Conservation (phyloP, 2,329 filamentous ascomycete genomes). For the Colletotrichum sp. region DNA sequence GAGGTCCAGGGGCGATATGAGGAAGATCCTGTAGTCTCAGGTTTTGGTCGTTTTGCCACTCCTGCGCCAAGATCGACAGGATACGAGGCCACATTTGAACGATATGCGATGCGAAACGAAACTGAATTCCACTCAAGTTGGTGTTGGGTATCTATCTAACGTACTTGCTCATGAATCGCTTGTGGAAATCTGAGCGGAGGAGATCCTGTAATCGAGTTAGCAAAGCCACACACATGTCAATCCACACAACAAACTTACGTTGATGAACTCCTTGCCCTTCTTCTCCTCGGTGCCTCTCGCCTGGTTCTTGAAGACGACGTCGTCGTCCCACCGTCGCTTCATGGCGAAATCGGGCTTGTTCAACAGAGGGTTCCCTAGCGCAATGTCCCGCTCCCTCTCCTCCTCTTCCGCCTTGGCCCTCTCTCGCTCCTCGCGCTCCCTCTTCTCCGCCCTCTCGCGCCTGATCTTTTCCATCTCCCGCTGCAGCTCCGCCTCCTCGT, state of each 20-base stretch:
- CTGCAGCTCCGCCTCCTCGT: conserved; percentile 88
- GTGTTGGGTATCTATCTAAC: conserved; percentile 49
- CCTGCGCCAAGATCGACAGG: background rate
- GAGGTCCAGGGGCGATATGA: conserved; percentile 24
- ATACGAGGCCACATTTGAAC: background rate
- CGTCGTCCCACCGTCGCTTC: conserved; percentile 95
- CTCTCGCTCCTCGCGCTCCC: conserved; percentile 61
- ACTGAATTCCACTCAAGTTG: background rate
- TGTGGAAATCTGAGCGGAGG: conserved; percentile 94
- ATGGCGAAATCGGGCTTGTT: conserved; percentile 90
- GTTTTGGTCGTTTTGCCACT: background rate
- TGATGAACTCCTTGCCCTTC: conserved; percentile 94
- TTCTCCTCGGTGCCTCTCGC: conserved; percentile 93
- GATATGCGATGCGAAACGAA: background rate
- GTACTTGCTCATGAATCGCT: conserved; percentile 87
- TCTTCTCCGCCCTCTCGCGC: conserved; percentile 80
- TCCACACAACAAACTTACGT: conserved; percentile 60
- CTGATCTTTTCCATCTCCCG: conserved; percentile 95
- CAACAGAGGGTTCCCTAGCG: conserved; percentile 88
- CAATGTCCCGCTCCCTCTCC: conserved; percentile 85
- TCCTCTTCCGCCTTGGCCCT: conserved; percentile 80
- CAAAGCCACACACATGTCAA: background rate
- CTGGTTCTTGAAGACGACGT: conserved; percentile 99
- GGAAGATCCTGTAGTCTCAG: conserved; percentile 18
- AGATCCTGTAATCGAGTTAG: conserved; percentile 65